Base-by-base conservation (phyloP, 306 rosid species). In the Sicyos baderoa region DNA sequence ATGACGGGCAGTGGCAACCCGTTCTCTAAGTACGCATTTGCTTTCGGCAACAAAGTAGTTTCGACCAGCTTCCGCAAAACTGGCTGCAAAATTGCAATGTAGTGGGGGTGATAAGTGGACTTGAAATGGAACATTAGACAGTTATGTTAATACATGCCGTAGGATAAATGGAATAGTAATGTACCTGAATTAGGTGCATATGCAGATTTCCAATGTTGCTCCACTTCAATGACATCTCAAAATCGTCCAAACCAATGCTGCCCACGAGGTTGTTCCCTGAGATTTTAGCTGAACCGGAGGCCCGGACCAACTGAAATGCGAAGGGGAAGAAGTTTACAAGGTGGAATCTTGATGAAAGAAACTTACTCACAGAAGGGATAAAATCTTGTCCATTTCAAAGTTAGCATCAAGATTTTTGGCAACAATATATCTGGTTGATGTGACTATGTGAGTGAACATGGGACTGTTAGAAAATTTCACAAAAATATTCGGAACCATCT, bases 211-310 rank as follows among this genome's bases (percentile, higher is more conserved):
- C 96, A 64, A 93, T 61, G 42, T 85, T 81, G 82, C 94, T 93
- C 97, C 97, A 93, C 80, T 86, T 86, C 85, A 88, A 76, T 42
- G 86, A 79, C 96, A 93, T 93, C 55, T 82, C 48, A 44, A 93
- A 84, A 83, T 84, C 86, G 3, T 86, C 67, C 74, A 88, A 67
- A 77, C 66, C 80, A 61, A 89, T 29, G 71, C 79, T 72, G 48
- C 96, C 97, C 11, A 81, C 75, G 3, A 93, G 85, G 83, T 86
- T 93, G 79, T 89, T 93, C 25, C 94, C 96, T 7, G 70, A 69
- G 69, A 93, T 66, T 64, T 81, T 85, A 40, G 84, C 78, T 16
- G 72, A 71, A 77, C 97, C 84, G 22, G 94, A 82, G 71, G 75
- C 91, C 74, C 66, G 82, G 79, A 83, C 86, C 59, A 79, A 84